Conservation (phyloP, 139 green algal genomes). For the Tetratostichococcus sp. region DNA sequence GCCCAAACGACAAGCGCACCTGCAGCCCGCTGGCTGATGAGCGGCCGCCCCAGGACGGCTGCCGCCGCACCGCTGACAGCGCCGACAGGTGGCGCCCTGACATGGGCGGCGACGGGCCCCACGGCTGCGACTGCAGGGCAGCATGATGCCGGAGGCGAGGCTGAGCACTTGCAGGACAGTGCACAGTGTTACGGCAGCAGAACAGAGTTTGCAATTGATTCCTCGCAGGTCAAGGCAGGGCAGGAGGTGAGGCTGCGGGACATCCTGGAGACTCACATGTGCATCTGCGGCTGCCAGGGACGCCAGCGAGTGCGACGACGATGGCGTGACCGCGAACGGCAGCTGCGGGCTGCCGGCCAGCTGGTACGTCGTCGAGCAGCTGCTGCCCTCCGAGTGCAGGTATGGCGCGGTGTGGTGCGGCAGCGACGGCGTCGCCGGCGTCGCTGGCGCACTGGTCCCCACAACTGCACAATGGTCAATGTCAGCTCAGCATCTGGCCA, state of each 20-base stretch:
- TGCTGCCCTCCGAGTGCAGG: not conserved
- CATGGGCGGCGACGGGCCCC: constrained; percentile 28
- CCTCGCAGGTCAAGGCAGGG: too few species aligned
- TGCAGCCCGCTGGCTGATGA: constrained; percentile 3
- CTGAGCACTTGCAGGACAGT: too few species aligned
- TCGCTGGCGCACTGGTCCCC: not conserved
- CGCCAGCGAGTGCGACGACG: constrained; percentile 38
- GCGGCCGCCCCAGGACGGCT: constrained; percentile 35
- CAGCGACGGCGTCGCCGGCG: not conserved
- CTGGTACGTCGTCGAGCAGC: constrained; percentile 22
- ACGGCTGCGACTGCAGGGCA: constrained; percentile 11
- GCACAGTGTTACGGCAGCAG: too few species aligned
- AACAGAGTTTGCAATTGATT: too few species aligned
- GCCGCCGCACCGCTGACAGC: constrained; percentile 38
- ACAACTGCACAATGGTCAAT: too few species aligned
- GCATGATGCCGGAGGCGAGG: not conserved
- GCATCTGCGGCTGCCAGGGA: not conserved
- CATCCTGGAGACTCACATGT: too few species aligned
- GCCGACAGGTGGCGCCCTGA: constrained; percentile 43
- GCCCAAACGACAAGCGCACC: not conserved
- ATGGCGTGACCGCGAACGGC: constrained; percentile 76
- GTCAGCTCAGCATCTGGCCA: too few species aligned
- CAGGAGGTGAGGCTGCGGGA: not conserved
- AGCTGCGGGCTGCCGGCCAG: constrained; percentile 62
- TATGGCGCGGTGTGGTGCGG: not conserved